Evolutionary conservation across 176 grass and related monocot genomes (phyloP), one percentile per base, ranked within the genome.

Genomic region (Puccinellia tenuiflora): DNA sequence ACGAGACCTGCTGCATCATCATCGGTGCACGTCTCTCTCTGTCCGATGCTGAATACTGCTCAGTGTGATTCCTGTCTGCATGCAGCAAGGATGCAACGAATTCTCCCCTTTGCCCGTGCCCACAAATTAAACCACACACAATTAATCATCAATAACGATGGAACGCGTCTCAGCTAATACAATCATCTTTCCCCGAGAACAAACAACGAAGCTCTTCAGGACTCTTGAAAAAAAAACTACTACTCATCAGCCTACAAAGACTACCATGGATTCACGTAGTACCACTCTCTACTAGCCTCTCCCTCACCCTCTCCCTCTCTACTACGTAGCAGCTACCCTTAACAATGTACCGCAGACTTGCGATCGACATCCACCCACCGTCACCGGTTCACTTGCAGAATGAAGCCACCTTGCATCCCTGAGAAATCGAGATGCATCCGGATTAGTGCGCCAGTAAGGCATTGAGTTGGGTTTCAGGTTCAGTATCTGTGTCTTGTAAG

Each of bases 201-300:
- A 74, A 73, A 83, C 83, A 72, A 75, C 80, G 69, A 84, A 69
- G 67, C 88, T 83, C 88, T 66, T 82, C 84, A 74, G 76, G 80
- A 80, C 80, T 13, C 57, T 33, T 34, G 47, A 86, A 74, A 79
- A 86, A 74, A 79, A 89, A 18, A 73, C 17, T 35, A 71, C 75
- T 76, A 87, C 88, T 56, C 35, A 60, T 67, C 38, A 70, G 48
- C 85, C 85, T 90, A 90, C 80, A 80, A 75, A 68, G 84, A 79
- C 84, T 86, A 90, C 84, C 40, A 46, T 46, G 10, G 40, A 34
- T 66, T 33, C 83, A 82, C 18, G 38, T 54, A 46, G 38, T 54
- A 46, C 83, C 67, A 25, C 77, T 33, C 45, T 13, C 76, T 63
- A 37, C 14, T 1, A 46, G 4, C 46, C 46, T 48, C 46, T 5